phyloP scores from a whole-genome alignment of 495 filamentous ascomycete genomes.

The Xylaria scruposa region DNA sequence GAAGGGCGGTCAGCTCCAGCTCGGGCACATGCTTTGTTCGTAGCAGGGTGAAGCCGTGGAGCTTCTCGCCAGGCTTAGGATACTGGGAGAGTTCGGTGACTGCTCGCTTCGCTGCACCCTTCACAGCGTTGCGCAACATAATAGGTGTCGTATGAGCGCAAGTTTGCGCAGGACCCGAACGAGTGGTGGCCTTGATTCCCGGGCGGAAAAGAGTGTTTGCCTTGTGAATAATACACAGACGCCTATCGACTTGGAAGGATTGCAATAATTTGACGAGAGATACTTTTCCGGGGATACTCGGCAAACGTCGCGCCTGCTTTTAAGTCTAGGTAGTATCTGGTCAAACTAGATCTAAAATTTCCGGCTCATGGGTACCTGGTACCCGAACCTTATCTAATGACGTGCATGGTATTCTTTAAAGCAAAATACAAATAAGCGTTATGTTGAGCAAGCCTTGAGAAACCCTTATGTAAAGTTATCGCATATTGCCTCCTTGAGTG shows the following conservation, averaged over 20 bases:
- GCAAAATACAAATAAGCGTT: neutral
- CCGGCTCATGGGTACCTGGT: neutral
- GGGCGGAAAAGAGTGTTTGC: constrained; percentile 11
- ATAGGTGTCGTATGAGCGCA: constrained; percentile 20
- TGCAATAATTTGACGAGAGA: neutral
- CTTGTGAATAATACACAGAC: neutral
- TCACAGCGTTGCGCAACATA: constrained; percentile 59
- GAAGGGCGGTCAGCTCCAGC: constrained; percentile 87
- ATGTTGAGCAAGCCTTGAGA: neutral
- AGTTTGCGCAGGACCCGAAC: constrained; percentile 9
- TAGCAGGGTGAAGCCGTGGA: constrained; percentile 91
- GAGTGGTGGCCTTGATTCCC: neutral
- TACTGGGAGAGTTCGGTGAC: constrained; percentile 74
- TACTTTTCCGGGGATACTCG: neutral
- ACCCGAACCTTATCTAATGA: neutral
- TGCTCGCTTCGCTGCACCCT: constrained; percentile 64
- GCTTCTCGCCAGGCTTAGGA: constrained; percentile 78
- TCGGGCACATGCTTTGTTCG: constrained; percentile 92
- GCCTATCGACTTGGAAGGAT: neutral
- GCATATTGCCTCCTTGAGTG: neutral
- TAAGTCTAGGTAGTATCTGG: neutral
- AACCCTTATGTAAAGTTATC: neutral
- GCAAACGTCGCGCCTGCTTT: neutral
- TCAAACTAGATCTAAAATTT: neutral
- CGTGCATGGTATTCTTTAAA: constrained; percentile 12